A percentile compares a stretch with the other conserved stretches of the same genome.
Evolutionary conservation across 192 early-diverging fungal species (phyloP).

Genomic region (Podila epigama): DNA sequence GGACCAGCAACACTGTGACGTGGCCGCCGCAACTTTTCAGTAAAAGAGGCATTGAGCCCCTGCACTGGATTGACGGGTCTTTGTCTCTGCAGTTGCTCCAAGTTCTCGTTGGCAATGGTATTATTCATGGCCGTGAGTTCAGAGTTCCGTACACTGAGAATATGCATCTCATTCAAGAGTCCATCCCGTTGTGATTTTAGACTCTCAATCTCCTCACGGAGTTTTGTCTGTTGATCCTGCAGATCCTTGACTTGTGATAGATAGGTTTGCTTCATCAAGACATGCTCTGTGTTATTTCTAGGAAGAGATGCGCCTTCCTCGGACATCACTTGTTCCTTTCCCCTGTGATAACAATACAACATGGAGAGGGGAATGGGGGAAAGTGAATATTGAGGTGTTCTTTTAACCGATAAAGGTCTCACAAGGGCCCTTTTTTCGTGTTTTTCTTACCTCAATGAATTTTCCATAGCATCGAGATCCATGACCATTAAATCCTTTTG

Average conservation of each 20-base stretch:
- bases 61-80: background rate
- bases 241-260: slow-evolving; percentile 50
- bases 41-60: background rate
- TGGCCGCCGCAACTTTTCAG: background rate
- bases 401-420: too few species aligned
- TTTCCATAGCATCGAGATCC: slow-evolving; percentile 13
- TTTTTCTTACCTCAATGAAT: slow-evolving; percentile 1
- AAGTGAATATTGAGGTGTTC: too few species aligned
- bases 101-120: slow-evolving; percentile 47
- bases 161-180: slow-evolving; percentile 51
- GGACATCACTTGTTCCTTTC: background rate
- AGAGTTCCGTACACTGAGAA: slow-evolving; percentile 55
- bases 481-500: slow-evolving; percentile 15
- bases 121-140: slow-evolving; percentile 58
- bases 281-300: slow-evolving; percentile 32
- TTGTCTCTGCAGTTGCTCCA: slow-evolving; percentile 4
- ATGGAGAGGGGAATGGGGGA: too few species aligned
- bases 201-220: slow-evolving; percentile 47
- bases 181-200: slow-evolving; percentile 51
- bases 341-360: slow-evolving; percentile 20
- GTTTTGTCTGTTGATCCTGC: slow-evolving; percentile 39
- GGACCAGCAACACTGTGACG: too few species aligned
- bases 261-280: slow-evolving; percentile 49
- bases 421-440: too few species aligned
- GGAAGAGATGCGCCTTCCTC: background rate